These are phyloP conservation scores for Colletotrichum tofieldiae DNA, from an alignment of 2,329 filamentous ascomycete genomes.

Conservation along the genomic window DNA sequence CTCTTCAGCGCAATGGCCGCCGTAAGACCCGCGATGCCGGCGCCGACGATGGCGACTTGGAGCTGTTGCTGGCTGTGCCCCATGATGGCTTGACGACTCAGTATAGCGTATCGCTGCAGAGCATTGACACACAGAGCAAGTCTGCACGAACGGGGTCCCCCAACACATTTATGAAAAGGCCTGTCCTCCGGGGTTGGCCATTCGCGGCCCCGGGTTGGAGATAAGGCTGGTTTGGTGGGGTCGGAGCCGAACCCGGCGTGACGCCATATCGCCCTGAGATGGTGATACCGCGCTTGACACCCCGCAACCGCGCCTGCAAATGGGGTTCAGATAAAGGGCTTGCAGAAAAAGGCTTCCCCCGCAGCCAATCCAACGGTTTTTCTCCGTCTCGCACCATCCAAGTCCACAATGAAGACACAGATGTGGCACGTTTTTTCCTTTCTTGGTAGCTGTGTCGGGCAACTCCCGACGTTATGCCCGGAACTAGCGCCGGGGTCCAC, in stretches of 20 bases:
- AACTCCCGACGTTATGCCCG: slow-evolving; percentile 17
- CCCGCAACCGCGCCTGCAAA: slow-evolving; percentile 29
- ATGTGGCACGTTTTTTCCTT: slow-evolving; percentile 24
- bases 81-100: slow-evolving; percentile 1
- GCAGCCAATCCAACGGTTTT: slow-evolving; percentile 19
- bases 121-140: neutral
- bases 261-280: slow-evolving; percentile 37
- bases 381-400: slow-evolving; percentile 24
- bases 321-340: slow-evolving; percentile 12
- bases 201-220: slow-evolving; percentile 19
- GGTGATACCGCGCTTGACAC: slow-evolving; percentile 34
- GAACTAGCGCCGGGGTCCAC: neutral
- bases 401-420: slow-evolving; percentile 27
- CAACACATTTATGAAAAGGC: slow-evolving; percentile 23
- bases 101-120: neutral
- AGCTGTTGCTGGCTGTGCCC: slow-evolving; percentile 45
- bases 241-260: slow-evolving; percentile 42
- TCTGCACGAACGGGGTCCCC: neutral
- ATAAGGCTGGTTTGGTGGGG: slow-evolving; percentile 30
- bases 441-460: slow-evolving; percentile 18
- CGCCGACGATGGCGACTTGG: slow-evolving; percentile 63
- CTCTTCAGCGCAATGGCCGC: slow-evolving; percentile 62
- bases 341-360: neutral
- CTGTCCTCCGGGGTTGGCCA: neutral
- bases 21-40: slow-evolving; percentile 66